phyloP scores from a whole-genome alignment of 2,329 filamentous ascomycete genomes.

The Pseudocercospora cruenta region DNA sequence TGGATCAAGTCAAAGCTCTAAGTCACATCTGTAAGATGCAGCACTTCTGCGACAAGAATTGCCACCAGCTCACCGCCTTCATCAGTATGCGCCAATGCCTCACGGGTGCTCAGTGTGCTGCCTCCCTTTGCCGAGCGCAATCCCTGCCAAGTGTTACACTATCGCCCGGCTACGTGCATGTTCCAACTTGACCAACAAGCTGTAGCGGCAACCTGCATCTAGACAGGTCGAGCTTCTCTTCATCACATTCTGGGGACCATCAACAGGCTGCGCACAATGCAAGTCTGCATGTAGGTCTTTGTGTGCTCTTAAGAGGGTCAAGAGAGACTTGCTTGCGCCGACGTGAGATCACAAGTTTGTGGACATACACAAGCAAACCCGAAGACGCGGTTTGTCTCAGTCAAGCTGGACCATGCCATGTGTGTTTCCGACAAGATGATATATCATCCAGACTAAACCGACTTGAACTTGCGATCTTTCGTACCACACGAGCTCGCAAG shows the following conservation, averaged over 20 bases:
- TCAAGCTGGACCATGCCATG: not conserved
- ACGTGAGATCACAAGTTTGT: not conserved
- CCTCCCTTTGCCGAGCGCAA: not conserved
- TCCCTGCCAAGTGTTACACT: not conserved
- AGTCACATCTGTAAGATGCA: not conserved
- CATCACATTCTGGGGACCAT: not conserved
- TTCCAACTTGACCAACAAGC: not conserved
- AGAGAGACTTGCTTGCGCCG: not conserved
- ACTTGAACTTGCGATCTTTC: not conserved
- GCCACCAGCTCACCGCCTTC: not conserved
- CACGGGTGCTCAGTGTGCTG: not conserved
- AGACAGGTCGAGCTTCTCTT: not conserved
- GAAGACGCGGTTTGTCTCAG: not conserved
- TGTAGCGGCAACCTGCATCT: not conserved
- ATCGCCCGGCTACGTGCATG: not conserved
- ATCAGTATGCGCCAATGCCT: not conserved
- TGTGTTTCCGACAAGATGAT: not conserved
- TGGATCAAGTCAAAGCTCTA: slow-evolving; percentile 35
- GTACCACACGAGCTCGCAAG: slow-evolving; percentile 5
- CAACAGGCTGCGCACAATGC: not conserved
- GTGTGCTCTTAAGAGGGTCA: not conserved
- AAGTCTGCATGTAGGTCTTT: not conserved
- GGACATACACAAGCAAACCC: not conserved
- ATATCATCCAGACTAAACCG: not conserved
- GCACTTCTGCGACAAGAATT: not conserved